Evolutionary conservation across 345 rosid genomes (phyloP).

Genomic region (Populus alba): DNA sequence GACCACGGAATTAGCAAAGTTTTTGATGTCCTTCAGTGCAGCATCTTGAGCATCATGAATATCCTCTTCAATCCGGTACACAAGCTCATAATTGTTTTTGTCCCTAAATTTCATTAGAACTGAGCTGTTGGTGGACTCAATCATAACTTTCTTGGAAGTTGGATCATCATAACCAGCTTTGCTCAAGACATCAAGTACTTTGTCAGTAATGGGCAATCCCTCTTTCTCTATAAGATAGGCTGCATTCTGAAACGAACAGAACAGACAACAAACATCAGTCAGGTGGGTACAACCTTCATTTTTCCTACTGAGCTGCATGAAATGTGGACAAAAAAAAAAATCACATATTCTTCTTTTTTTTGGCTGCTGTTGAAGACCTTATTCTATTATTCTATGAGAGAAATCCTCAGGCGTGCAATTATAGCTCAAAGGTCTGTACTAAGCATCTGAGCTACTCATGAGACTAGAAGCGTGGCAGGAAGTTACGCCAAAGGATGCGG

Average conservation of each 20-base stretch:
- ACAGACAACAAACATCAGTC: not conserved
- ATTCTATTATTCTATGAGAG: too few species aligned
- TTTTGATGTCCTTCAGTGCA: conserved; percentile 54
- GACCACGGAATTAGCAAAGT: conserved; percentile 65
- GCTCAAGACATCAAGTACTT: conserved; percentile 55
- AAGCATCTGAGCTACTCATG: too few species aligned
- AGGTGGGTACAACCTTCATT: not conserved
- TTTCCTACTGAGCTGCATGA: not conserved
- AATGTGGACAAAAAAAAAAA: not conserved
- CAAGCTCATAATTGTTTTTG: conserved; percentile 47
- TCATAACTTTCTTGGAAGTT: conserved; percentile 58
- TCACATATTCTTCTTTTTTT: not conserved
- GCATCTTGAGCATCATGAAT: conserved; percentile 50
- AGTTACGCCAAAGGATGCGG: too few species aligned
- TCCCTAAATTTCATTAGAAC: conserved; percentile 61
- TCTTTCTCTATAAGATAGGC: conserved; percentile 58
- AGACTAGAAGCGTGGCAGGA: too few species aligned
- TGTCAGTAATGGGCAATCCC: conserved; percentile 49
- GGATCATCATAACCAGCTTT: conserved; percentile 56
- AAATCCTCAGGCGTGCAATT: too few species aligned
- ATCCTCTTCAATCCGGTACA: conserved; percentile 59
- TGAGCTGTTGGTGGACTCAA: conserved; percentile 77
- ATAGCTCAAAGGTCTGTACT: too few species aligned
- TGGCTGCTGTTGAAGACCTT: too few species aligned
- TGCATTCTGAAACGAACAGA: conserved; percentile 59